Evolutionary conservation across 345 rosid species (phyloP).

Genomic region (Salix dunnii): DNA sequence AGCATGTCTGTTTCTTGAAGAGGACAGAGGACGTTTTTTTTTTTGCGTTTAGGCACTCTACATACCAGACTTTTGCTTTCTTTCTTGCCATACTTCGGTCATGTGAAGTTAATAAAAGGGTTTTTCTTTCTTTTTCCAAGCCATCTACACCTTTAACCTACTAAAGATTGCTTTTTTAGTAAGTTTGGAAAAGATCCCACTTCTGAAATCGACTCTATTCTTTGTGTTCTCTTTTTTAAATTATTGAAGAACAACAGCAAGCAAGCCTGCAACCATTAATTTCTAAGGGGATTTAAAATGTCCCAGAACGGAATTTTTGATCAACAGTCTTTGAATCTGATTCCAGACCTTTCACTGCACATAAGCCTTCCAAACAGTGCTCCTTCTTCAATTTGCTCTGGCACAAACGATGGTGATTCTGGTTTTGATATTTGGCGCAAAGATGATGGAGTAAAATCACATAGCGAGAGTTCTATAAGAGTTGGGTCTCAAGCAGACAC

Average conservation of each 20-base stretch:
- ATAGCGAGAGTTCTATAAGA: slow-evolving; percentile 31
- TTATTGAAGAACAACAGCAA: not conserved
- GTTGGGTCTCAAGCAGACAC: slow-evolving; percentile 22
- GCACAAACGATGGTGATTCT: slow-evolving; percentile 18
- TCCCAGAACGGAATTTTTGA: slow-evolving; percentile 18
- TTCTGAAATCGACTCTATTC: not conserved
- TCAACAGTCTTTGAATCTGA: slow-evolving; percentile 27
- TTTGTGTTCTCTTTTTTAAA: not conserved
- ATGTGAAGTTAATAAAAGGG: not conserved
- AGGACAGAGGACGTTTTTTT: slow-evolving; percentile 1
- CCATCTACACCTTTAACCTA: not conserved
- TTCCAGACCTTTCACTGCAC: slow-evolving; percentile 60
- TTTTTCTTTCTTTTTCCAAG: not conserved
- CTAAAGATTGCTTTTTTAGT: not conserved
- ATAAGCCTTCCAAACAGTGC: slow-evolving; percentile 50
- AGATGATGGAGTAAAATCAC: slow-evolving; percentile 21
- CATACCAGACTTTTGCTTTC: not conserved
- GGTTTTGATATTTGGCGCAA: slow-evolving; percentile 30
- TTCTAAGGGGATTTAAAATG: slow-evolving; percentile 19
- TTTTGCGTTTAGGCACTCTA: not conserved
- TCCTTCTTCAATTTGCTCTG: slow-evolving; percentile 30
- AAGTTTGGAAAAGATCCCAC: not conserved
- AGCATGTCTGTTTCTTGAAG: slow-evolving; percentile 18
- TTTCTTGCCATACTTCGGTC: not conserved
- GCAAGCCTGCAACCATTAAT: not conserved